These are phyloP conservation scores for Cucurbita moschata DNA, from an alignment of 306 rosid genomes.

Conservation along the genomic window DNA sequence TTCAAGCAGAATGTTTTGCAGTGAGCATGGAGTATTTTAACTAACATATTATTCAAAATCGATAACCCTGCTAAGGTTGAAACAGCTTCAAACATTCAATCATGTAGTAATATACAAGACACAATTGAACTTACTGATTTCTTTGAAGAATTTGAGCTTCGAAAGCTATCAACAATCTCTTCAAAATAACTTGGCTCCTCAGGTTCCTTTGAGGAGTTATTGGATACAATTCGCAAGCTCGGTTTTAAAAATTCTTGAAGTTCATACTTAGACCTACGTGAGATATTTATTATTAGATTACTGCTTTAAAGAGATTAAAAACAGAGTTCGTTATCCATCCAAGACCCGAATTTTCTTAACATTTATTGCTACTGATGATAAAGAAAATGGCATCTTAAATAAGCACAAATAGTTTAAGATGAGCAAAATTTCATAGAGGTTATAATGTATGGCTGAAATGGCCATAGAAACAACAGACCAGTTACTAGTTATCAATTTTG, in stretches of 20 bases:
- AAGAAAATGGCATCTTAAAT: not conserved
- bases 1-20: not conserved
- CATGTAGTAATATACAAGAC: not conserved
- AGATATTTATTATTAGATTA: conserved; percentile 2
- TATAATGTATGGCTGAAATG: not conserved
- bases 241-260: conserved; percentile 84
- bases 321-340: not conserved
- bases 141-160: conserved; percentile 32
- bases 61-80: not conserved
- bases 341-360: not conserved
- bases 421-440: not conserved
- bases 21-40: not conserved
- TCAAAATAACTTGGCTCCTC: conserved; percentile 36
- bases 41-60: not conserved
- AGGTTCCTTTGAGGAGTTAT: conserved; percentile 34
- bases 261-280: conserved; percentile 77
- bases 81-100: not conserved
- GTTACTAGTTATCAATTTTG: not conserved
- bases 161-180: conserved; percentile 42
- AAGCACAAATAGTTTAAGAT: not conserved
- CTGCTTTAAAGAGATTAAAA: not conserved
- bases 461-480: not conserved
- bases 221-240: conserved; percentile 63
- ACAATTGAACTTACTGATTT: conserved; percentile 29
- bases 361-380: not conserved